Evolutionary conservation across 2,329 filamentous ascomycete genomes (phyloP), one percentile per base, ranked within the genome.

Genomic region (Fulvia fulva): DNA sequence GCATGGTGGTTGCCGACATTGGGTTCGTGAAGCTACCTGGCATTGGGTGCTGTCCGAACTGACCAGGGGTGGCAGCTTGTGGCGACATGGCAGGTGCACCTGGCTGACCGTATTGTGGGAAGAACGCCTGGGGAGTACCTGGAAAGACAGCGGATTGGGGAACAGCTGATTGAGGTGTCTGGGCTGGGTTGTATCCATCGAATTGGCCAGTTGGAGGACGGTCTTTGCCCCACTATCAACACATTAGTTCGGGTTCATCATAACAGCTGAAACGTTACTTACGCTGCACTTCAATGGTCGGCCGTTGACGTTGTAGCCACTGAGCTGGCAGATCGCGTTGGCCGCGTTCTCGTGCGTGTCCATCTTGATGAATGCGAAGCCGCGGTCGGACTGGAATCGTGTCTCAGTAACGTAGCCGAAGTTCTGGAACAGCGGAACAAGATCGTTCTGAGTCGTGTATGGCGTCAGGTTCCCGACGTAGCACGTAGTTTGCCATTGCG

Each of bases 351-450:
- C 94, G 71, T 99, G 94, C 6, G 87, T 89, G 74, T 99, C 94
- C 92, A 99, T 96, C 82, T 99, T 99, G 76, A 99, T 91, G 75
- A 99, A 99, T 7, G 94, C 91, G 74, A 99, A 99, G 14, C 94
- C 94, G 67, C 94, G 90, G 74, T 99, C 94, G 56, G 94, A 91
- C 78, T 99, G 94, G 83, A 99, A 96, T 60, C 94, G 90, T 52
- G 93, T 97, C 78, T 99, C 94, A 53, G 96, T 89, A 46, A 99
- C 94, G 70, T 91, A 97, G 57, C 94, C 94, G 73, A 97, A 99
- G 80, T 97, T 97, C 76, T 96, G 91, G 82, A 99, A 99, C 37
- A 99, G 82, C 5, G 94, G 94, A n/a, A 99, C 89, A 30, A 99
- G 86, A 68, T 99, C 94, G 70, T 91, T 92, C 73, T 96, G 92